A percentile compares a stretch with the other conserved stretches of the same genome.
These are phyloP conservation scores for Taphrina deformans DNA, from an alignment of 1,139 yeast genomes.

Conservation along the genomic window DNA sequence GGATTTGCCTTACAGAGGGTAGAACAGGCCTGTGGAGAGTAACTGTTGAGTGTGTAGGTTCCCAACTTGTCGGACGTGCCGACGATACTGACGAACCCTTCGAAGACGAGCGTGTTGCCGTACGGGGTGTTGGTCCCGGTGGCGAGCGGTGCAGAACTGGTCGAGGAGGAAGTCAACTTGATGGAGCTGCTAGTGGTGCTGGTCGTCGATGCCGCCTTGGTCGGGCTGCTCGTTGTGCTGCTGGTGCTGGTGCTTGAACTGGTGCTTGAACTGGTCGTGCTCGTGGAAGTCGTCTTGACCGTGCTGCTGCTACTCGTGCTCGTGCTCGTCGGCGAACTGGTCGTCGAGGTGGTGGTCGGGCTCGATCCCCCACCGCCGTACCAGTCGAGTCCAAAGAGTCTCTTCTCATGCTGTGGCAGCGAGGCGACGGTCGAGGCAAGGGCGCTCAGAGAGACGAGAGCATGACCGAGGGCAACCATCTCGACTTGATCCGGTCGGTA, in stretches of 20 bases:
- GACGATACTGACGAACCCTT: neutral
- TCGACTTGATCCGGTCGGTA: no score
- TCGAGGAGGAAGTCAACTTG: neutral
- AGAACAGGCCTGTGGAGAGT: constrained; percentile 9
- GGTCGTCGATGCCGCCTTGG: neutral
- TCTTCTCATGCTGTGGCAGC: constrained; percentile 3
- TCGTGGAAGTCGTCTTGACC: neutral
- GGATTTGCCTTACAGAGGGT: constrained; percentile 2
- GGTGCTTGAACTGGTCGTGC: neutral
- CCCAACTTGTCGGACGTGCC: neutral
- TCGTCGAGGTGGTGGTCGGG: neutral
- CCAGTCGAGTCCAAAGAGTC: constrained; percentile 12
- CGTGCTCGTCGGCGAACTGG: neutral
- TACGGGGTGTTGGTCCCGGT: constrained; percentile 21
- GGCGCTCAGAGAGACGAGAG: neutral
- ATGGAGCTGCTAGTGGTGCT: neutral
- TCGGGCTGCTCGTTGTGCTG: neutral
- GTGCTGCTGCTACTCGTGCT: constrained; percentile 1
- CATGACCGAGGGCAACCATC: constrained; percentile 7
- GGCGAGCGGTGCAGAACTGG: neutral
- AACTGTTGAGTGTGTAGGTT: neutral
- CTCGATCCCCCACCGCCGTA: neutral
- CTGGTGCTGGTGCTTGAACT: neutral
- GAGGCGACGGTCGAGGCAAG: constrained; percentile 1
- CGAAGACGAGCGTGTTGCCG: constrained; percentile 2